Percentiles rank a stretch among this genome's conserved stretches.
Conservation (phyloP, 2,329 filamentous ascomycete genomes). For the Plectosphaerella plurivora region DNA sequence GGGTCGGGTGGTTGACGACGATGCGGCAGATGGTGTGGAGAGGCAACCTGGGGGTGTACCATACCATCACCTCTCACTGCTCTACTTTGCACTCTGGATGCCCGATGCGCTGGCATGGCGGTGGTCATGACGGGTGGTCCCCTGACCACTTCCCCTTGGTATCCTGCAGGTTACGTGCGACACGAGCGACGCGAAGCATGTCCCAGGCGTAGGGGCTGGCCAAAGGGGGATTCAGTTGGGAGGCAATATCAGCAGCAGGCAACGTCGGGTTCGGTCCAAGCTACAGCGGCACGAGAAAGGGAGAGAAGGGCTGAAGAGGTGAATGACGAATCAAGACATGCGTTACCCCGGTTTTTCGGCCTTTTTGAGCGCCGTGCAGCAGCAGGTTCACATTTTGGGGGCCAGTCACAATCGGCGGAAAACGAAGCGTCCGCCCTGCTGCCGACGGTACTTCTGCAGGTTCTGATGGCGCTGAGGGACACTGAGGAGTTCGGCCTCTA, state of each 20-base stretch:
- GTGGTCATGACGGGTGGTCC: background rate
- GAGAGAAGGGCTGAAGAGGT: background rate
- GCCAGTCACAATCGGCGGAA: background rate
- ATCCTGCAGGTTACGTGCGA: background rate
- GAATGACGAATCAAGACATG: background rate
- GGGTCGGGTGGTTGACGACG: no score
- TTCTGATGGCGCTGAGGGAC: background rate
- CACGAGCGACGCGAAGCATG: no score
- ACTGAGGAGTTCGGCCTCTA: background rate
- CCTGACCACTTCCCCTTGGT: background rate
- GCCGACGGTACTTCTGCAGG: background rate
- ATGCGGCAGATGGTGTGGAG: no score
- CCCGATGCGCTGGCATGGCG: background rate
- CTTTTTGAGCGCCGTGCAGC: background rate
- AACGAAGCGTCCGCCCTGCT: no score
- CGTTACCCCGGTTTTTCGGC: background rate
- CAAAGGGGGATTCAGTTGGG: no score
- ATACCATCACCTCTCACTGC: no score
- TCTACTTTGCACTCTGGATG: background rate
- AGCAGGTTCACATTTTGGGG: background rate
- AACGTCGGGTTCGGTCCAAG: background rate
- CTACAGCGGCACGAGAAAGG: background rate
- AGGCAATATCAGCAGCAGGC: background rate
- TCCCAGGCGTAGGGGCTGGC: background rate
- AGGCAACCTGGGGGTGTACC: no score